These are phyloP conservation scores for Debaryomycetaceae sp. DNA, from an alignment of 1,139 yeast genomes.

Conservation along the genomic window DNA sequence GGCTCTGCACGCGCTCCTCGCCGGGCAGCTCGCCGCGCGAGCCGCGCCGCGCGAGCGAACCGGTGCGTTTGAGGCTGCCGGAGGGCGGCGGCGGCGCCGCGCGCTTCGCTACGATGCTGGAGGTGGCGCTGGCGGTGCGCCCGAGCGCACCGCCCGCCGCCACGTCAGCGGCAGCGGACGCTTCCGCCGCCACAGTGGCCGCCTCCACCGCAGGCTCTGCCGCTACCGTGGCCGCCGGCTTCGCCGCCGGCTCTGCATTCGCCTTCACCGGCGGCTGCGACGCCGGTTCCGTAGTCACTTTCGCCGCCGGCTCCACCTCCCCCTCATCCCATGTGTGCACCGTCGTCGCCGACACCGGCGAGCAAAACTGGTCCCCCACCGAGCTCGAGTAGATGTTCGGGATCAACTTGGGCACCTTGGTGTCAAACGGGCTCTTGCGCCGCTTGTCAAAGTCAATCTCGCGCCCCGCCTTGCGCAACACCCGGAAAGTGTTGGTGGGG, in stretches of 20 bases:
- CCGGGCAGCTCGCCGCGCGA: conserved; percentile 9
- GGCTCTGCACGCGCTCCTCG: conserved; percentile 13
- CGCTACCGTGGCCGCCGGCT: background rate
- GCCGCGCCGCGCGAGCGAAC: conserved; percentile 5
- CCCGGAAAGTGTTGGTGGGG: conserved; percentile 48
- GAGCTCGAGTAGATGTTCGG: conserved; percentile 43
- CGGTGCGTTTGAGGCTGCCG: conserved; percentile 7
- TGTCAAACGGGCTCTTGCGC: conserved; percentile 67
- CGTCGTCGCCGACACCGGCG: conserved; percentile 40
- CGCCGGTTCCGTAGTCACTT: background rate
- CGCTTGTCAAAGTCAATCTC: conserved; percentile 83
- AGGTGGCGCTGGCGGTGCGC: conserved; percentile 2
- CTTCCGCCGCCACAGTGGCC: background rate
- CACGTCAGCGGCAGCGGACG: no score
- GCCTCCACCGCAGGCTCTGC: background rate
- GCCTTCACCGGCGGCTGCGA: no score
- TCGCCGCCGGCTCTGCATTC: background rate
- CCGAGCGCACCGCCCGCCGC: background rate
- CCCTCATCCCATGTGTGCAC: conserved; percentile 26
- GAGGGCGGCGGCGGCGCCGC: conserved; percentile 66
- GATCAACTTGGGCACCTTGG: conserved; percentile 38
- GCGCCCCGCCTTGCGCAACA: conserved; percentile 58
- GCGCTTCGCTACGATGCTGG: conserved; percentile 52
- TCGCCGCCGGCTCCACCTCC: conserved; percentile 3
- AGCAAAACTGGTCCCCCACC: conserved; percentile 26